A percentile compares a stretch with the other conserved stretches of the same genome.
phyloP scores from a whole-genome alignment of 495 filamentous ascomycete genomes.

The Aspergillus conjunctus region DNA sequence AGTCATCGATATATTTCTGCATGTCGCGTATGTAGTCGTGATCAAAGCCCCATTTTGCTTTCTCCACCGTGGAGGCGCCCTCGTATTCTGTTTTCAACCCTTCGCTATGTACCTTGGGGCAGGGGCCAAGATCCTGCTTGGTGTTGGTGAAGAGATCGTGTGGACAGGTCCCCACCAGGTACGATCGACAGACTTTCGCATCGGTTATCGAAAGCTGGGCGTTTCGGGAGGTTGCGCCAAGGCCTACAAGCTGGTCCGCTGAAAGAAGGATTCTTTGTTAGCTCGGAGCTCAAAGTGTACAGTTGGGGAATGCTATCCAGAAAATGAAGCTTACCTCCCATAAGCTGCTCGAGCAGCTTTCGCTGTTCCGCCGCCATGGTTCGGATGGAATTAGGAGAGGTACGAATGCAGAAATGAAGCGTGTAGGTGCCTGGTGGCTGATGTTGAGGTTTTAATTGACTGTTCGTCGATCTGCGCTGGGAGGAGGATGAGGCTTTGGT shows the following conservation, averaged over 20 bases:
- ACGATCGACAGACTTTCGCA: constrained; percentile 92
- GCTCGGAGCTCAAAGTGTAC: constrained; percentile 23
- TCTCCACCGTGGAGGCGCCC: constrained; percentile 62
- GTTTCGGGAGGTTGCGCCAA: constrained; percentile 67
- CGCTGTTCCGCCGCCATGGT: constrained; percentile 93
- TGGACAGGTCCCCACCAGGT: constrained; percentile 90
- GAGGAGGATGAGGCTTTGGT: constrained; percentile 5
- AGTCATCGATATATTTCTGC: constrained; percentile 93
- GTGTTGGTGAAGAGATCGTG: constrained; percentile 99
- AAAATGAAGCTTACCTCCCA: constrained; percentile 53
- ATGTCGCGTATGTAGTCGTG: constrained; percentile 97
- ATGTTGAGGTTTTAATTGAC: not conserved
- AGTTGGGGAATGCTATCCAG: constrained; percentile 8
- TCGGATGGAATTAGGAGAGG: constrained; percentile 11
- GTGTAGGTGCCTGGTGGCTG: not conserved
- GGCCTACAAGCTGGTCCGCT: constrained; percentile 81
- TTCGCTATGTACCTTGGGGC: constrained; percentile 88
- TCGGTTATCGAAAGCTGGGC: constrained; percentile 87
- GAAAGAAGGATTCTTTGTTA: constrained; percentile 34
- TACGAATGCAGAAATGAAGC: constrained; percentile 17
- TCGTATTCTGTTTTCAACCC: constrained; percentile 87
- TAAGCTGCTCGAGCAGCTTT: constrained; percentile 86
- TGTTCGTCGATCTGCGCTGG: constrained; percentile 2
- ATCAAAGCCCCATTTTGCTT: constrained; percentile 82
- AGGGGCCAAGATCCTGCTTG: constrained; percentile 93